A percentile compares a stretch with the other conserved stretches of the same genome.
phyloP scores from a whole-genome alignment of 805 yeast species.

The Suhomyces pyralidae region DNA sequence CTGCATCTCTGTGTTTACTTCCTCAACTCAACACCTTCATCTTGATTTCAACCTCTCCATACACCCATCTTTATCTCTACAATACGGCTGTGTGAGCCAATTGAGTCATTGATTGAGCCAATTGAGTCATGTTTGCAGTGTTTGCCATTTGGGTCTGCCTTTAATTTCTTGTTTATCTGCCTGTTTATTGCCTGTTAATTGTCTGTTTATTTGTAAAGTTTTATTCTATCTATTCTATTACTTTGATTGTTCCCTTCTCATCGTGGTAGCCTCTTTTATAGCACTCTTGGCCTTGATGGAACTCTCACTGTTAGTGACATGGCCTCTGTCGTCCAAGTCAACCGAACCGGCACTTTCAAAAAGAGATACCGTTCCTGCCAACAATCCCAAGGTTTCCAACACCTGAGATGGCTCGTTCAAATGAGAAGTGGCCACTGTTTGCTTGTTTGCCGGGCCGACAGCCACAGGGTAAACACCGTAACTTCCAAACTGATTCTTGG shows the following conservation, averaged over 20 bases:
- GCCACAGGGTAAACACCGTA: constrained; percentile 81
- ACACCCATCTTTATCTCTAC: no score
- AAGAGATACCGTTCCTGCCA: constrained; percentile 74
- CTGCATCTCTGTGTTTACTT: no score
- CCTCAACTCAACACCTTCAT: no score
- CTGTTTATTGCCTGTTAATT: no score
- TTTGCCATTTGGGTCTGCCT: no score
- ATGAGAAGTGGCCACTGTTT: constrained; percentile 82
- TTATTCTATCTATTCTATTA: no score
- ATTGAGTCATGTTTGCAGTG: no score
- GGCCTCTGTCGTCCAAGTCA: constrained; percentile 75
- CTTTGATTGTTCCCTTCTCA: not conserved
- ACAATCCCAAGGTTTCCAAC: constrained; percentile 74
- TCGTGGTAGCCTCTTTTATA: constrained; percentile 23
- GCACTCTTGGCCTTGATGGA: constrained; percentile 40
- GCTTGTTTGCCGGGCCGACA: constrained; percentile 88
- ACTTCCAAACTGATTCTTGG: constrained; percentile 45
- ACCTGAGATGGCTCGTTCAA: constrained; percentile 82
- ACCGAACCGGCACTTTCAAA: constrained; percentile 78
- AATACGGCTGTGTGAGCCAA: no score
- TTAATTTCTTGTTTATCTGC: no score
- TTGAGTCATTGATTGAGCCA: no score
- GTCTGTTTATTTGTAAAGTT: no score
- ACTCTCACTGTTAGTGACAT: constrained; percentile 48
- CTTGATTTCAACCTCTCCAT: no score